Evolutionary conservation across 352 stramenopile species (phyloP), one percentile per base, ranked within the genome.

Genomic region (Pythium apleroticum): DNA sequence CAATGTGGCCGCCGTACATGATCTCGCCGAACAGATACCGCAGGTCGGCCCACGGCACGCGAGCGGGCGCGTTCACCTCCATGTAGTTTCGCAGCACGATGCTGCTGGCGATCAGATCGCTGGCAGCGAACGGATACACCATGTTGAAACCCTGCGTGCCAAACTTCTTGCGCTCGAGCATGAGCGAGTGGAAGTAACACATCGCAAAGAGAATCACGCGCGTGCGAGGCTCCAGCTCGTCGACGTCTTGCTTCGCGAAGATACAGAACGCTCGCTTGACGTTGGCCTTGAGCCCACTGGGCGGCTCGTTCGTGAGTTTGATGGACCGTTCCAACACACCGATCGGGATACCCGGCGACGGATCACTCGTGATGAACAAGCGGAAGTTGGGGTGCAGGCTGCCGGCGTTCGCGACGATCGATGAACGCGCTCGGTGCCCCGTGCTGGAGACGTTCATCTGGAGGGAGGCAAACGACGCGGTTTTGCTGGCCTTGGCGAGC

Each of bases 131-230:
- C 31, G 90, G 90, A 53, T 98, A 98, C 31, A 84, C 68, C 76
- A 97, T 88, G 63, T 98, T 97, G 68, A 96, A 97, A 2, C 91
- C 91, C 54, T 96, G 88, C 0, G 89, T 65, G 1, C 91, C 91
- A 58, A 97, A 98, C 66, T 95, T 97, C 60, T 96, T 96, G 59
- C 91, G 81, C 60, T 98, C 91, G 17, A 98, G 73, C 85, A 98
- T 92, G 35, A 98, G 73, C 17, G 89, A 88, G 74, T 98, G 91
- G 73, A 98, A 98, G 65, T 97, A 94, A 74, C 91, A 98, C 37
- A 98, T 75, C 14, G 81, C 89, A 61, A 98, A 97, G 12, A 97
- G 65, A 49, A 97, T 97, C 20, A 85, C 87, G 10, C 89, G 84
- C 19, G 90, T 97, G 7, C 91, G 74, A 15, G 84, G 77, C 63